Evolutionary conservation across 2,329 filamentous ascomycete genomes (phyloP).

Genomic region (Fusarium sp.): DNA sequence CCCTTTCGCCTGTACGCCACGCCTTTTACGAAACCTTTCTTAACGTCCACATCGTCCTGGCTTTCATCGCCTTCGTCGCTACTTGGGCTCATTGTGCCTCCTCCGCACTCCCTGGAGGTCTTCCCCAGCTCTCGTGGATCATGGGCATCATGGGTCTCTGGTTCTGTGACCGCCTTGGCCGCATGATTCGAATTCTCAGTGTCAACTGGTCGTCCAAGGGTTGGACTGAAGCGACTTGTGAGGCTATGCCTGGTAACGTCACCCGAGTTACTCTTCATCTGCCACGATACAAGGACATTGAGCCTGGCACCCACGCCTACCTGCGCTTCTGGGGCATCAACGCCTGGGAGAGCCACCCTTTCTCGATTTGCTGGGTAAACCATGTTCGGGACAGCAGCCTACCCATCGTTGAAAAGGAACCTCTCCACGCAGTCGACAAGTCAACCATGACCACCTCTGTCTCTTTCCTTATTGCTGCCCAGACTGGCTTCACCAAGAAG

Average conservation of each 20-base stretch:
- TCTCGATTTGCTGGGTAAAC: constrained; percentile 82
- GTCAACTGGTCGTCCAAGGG: constrained; percentile 72
- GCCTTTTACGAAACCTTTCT: constrained; percentile 98
- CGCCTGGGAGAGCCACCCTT: constrained; percentile 81
- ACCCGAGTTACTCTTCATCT: constrained; percentile 78
- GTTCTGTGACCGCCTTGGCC: constrained; percentile 76
- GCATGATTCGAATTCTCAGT: constrained; percentile 73
- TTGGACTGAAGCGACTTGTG: constrained; percentile 74
- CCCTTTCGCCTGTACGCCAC: constrained; percentile 85
- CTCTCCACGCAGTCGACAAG: constrained; percentile 56
- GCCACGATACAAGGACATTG: constrained; percentile 74
- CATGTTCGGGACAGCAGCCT: constrained; percentile 60
- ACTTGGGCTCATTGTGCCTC: constrained; percentile 84
- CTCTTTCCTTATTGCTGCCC: constrained; percentile 87
- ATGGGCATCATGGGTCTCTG: constrained; percentile 82
- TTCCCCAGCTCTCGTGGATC: constrained; percentile 81
- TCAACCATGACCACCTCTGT: constrained; percentile 67
- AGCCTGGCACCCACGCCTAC: constrained; percentile 81
- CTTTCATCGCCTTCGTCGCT: constrained; percentile 74
- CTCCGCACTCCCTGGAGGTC: constrained; percentile 72
- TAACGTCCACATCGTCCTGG: constrained; percentile 84
- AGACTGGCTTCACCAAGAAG: constrained; percentile 87
- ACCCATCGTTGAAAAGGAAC: constrained; percentile 59
- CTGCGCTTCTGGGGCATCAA: constrained; percentile 76
- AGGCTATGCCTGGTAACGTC: constrained; percentile 77